Percentiles rank a stretch among this genome's conserved stretches.
phyloP scores from a whole-genome alignment of 2,329 filamentous ascomycete genomes.

The Epichloe baconii region DNA sequence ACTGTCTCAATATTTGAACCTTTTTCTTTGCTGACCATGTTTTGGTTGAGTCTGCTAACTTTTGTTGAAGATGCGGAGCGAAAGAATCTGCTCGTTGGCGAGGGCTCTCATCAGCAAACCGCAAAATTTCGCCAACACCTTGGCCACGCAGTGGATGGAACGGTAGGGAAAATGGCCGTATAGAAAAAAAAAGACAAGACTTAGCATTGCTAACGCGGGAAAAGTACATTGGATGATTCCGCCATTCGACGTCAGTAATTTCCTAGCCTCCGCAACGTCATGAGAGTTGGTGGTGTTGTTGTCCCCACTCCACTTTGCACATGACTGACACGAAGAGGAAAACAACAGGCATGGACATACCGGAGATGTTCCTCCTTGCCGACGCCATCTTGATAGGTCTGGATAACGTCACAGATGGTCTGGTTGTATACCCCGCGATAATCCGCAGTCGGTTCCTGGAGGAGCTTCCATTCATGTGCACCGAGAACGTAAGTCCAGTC shows the following conservation, averaged over 20 bases:
- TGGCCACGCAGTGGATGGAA: slow-evolving; percentile 38
- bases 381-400: slow-evolving; percentile 55
- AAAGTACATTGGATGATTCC: slow-evolving; percentile 55
- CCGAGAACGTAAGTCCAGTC: slow-evolving; percentile 16
- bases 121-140: slow-evolving; percentile 18
- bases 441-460: slow-evolving; percentile 55
- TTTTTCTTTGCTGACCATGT: not conserved
- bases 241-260: slow-evolving; percentile 42
- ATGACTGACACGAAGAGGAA: slow-evolving; percentile 22
- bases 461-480: slow-evolving; percentile 81
- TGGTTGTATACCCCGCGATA: slow-evolving; percentile 67
- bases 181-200: too few species aligned
- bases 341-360: slow-evolving; percentile 37
- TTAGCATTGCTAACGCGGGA: too few species aligned
- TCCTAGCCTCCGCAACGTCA: not conserved
- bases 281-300: not conserved
- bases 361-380: slow-evolving; percentile 53
- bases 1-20: not conserved
- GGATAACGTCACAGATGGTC: slow-evolving; percentile 54
- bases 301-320: not conserved
- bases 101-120: slow-evolving; percentile 32
- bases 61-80: slow-evolving; percentile 3
- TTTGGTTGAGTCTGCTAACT: not conserved
- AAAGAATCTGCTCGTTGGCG: slow-evolving; percentile 8
- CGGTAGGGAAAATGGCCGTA: slow-evolving; percentile 19